Base-by-base conservation (phyloP, 306 rosid genomes). In the Ceratonia siliqua region DNA sequence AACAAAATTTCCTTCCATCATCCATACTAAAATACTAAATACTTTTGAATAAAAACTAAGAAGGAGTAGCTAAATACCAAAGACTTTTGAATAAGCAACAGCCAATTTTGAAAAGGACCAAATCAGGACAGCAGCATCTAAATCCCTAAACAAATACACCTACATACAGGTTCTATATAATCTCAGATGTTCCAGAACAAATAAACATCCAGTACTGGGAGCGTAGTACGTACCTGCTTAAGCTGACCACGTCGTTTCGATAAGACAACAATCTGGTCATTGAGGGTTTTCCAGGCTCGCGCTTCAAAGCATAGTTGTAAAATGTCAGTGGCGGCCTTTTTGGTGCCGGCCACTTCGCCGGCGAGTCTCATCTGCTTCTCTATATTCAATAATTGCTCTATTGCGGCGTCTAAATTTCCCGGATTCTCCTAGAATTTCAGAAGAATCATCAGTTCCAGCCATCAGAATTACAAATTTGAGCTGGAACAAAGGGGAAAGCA, bases 231-330 rank as follows among this genome's bases (percentile, higher is more conserved):
- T 12, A 62, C 98, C 96, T 92, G 98, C 84, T 88, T 92, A 56
- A 90, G 94, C 78, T 92, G 98, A 75, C 98, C 96, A 36, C 96
- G 98, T 36, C 98, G 98, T 70, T 92, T 92, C 7, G 96, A 90
- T 61, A 92, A 63, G n/a, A 92, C 86, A 20, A 87, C 41, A 88
- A 92, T 92, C 87, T 92, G 96, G 64, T 92, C 96, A 43, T 87
- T 92, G 65, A 92, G 94, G 32, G 88, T 90, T 53, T 83, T 85
- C 98, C 98, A 92, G 8, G 91, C 96, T 59, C 85, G 90, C 4
- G 92, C 96, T 35, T 90, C 89, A 46, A 87, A 90, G 85, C 98
- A 92, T 5, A 90, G 89, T 49, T 81, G 86, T 15, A 90, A 81
- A 76, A 92, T 90, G 17, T 90, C 94, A 13, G 89, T 85, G 76